These are phyloP conservation scores for Hypoxylon subgilvum DNA, from an alignment of 495 filamentous ascomycete species.

Conservation along the genomic window DNA sequence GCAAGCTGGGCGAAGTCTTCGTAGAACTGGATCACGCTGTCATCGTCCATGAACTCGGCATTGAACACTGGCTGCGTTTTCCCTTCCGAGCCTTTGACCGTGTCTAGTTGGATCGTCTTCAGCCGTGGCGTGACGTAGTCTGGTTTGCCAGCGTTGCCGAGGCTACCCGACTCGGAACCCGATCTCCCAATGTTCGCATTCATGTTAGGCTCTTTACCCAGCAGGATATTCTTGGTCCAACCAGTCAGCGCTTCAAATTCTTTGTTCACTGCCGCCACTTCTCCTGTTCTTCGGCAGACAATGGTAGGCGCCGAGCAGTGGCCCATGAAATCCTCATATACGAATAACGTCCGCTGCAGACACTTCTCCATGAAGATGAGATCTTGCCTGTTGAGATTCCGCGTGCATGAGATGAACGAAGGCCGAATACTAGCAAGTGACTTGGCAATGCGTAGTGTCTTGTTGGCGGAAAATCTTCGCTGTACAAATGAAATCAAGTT, in stretches of 20 bases:
- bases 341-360: constrained; percentile 88
- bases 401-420: constrained; percentile 86
- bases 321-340: constrained; percentile 90
- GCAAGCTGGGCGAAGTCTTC: constrained; percentile 92
- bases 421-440: constrained; percentile 88
- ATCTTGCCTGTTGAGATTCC: constrained; percentile 81
- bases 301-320: constrained; percentile 87
- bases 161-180: constrained; percentile 43
- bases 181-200: constrained; percentile 75
- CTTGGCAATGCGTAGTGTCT: constrained; percentile 79
- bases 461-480: constrained; percentile 71
- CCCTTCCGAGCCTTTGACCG: constrained; percentile 38
- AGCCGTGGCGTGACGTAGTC: constrained; percentile 55
- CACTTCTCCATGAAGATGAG: constrained; percentile 97
- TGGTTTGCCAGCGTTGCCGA: constrained; percentile 43
- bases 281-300: constrained; percentile 88
- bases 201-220: constrained; percentile 85
- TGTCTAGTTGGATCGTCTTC: constrained; percentile 45
- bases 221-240: constrained; percentile 88
- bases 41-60: constrained; percentile 90
- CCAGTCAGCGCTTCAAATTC: constrained; percentile 94
- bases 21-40: constrained; percentile 91
- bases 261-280: constrained; percentile 89
- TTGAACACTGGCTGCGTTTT: constrained; percentile 77
- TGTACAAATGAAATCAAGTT: constrained; percentile 81